These are phyloP conservation scores for Talaromyces proteolyticus DNA, from an alignment of 495 filamentous ascomycete species.

Conservation along the genomic window DNA sequence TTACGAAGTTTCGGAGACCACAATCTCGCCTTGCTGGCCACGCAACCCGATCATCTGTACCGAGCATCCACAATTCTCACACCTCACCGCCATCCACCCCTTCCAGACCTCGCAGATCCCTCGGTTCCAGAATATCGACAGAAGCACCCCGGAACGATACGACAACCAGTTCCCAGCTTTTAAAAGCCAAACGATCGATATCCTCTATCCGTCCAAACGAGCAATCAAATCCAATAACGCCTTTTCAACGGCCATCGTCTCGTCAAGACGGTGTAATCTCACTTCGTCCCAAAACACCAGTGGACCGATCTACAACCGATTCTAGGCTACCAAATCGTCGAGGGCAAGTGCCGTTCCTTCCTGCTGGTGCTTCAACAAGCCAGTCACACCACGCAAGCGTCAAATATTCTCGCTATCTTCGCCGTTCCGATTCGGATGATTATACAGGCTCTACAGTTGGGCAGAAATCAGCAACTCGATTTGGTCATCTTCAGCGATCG, in stretches of 20 bases:
- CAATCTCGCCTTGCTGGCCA: slow-evolving; percentile 60
- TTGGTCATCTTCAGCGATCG: slow-evolving; percentile 39
- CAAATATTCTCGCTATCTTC: slow-evolving; percentile 62
- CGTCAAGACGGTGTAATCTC: slow-evolving; percentile 31
- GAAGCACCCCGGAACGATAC: slow-evolving; percentile 50
- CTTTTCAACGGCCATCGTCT: slow-evolving; percentile 31
- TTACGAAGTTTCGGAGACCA: slow-evolving; percentile 51
- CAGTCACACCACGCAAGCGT: slow-evolving; percentile 75
- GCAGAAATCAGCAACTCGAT: slow-evolving; percentile 42
- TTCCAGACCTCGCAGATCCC: slow-evolving; percentile 49
- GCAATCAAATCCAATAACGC: slow-evolving; percentile 25
- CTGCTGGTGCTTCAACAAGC: slow-evolving; percentile 64
- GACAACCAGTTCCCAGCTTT: slow-evolving; percentile 64
- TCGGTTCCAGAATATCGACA: slow-evolving; percentile 50
- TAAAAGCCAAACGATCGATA: slow-evolving; percentile 83
- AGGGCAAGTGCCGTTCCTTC: slow-evolving; percentile 69
- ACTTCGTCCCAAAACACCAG: slow-evolving; percentile 64
- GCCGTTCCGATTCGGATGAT: slow-evolving; percentile 69
- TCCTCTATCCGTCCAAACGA: slow-evolving; percentile 61
- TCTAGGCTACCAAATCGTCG: slow-evolving; percentile 50
- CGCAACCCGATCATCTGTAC: slow-evolving; percentile 59
- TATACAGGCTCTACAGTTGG: slow-evolving; percentile 43
- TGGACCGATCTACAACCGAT: slow-evolving; percentile 54
- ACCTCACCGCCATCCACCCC: slow-evolving; percentile 45
- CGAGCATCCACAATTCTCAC: slow-evolving; percentile 52